A percentile compares a stretch with the other conserved stretches of the same genome.
Evolutionary conservation across 2,329 filamentous ascomycete genomes (phyloP).

Genomic region (Paraphaeosphaeria minitans): DNA sequence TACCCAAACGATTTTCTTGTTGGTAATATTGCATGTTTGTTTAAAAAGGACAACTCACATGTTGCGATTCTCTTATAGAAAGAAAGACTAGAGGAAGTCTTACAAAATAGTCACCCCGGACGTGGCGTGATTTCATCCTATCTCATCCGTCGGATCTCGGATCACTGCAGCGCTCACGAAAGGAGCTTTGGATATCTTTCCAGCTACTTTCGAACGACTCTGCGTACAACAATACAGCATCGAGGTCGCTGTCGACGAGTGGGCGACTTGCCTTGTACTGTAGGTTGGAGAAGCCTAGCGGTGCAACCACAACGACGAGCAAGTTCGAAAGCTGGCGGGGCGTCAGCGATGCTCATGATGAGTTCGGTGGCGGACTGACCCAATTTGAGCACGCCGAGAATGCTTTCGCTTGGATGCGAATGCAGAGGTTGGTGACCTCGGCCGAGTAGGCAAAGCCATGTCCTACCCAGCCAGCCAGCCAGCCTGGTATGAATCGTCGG

Average conservation of each 20-base stretch:
- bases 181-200: neutral
- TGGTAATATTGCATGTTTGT: neutral
- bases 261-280: neutral
- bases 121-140: neutral
- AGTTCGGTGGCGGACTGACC: no score
- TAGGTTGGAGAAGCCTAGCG: no score
- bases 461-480: no score
- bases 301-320: no score
- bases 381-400: no score
- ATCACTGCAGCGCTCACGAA: neutral
- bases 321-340: no score
- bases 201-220: neutral
- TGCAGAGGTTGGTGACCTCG: no score
- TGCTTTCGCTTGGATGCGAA: no score
- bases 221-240: neutral
- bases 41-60: neutral
- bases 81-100: neutral
- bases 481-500: no score
- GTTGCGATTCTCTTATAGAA: neutral
- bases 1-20: neutral
- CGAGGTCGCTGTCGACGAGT: neutral
- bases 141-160: neutral
- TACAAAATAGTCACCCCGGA: neutral
- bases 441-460: no score
- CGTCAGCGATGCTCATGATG: no score